phyloP scores from a whole-genome alignment of 176 grass and related monocot genomes.

The Triticum timopheevii region DNA sequence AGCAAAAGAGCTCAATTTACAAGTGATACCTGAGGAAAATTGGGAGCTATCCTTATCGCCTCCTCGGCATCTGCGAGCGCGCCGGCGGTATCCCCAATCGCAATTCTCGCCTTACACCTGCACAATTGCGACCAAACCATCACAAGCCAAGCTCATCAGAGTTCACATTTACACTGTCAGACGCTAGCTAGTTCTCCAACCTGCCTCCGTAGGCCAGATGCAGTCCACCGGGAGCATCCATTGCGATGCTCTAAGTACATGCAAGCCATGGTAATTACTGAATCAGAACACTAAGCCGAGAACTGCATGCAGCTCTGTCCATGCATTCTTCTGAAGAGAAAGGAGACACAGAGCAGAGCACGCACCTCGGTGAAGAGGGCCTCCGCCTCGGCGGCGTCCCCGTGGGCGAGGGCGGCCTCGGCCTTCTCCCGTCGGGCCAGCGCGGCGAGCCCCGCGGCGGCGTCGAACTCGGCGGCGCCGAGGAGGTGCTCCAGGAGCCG shows the following conservation, averaged over 20 bases:
- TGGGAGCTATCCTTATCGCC: conserved; percentile 57
- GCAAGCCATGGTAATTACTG: not conserved
- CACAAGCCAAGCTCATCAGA: not conserved
- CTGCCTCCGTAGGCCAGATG: conserved; percentile 73
- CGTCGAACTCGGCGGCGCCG: conserved; percentile 53
- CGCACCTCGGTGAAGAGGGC: conserved; percentile 69
- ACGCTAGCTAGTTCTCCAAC: not conserved
- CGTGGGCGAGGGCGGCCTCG: conserved; percentile 55
- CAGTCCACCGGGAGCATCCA: conserved; percentile 55
- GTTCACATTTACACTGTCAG: not conserved
- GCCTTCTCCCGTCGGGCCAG: conserved; percentile 53
- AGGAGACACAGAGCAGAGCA: not conserved
- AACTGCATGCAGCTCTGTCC: not conserved
- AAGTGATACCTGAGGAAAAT: conserved; percentile 48
- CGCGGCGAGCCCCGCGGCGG: conserved; percentile 47
- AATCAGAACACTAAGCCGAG: not conserved
- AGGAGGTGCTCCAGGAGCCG: conserved; percentile 59
- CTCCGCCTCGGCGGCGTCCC: conserved; percentile 54
- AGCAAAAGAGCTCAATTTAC: not conserved
- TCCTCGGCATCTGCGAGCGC: conserved; percentile 65
- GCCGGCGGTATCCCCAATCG: conserved; percentile 40
- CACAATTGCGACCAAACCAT: conserved; percentile 20
- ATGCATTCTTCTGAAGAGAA: not conserved
- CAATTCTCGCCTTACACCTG: conserved; percentile 78
- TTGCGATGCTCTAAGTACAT: conserved; percentile 37